Base-by-base conservation (phyloP, 257 asterid species). In the Schizonepeta tenuifolia region DNA sequence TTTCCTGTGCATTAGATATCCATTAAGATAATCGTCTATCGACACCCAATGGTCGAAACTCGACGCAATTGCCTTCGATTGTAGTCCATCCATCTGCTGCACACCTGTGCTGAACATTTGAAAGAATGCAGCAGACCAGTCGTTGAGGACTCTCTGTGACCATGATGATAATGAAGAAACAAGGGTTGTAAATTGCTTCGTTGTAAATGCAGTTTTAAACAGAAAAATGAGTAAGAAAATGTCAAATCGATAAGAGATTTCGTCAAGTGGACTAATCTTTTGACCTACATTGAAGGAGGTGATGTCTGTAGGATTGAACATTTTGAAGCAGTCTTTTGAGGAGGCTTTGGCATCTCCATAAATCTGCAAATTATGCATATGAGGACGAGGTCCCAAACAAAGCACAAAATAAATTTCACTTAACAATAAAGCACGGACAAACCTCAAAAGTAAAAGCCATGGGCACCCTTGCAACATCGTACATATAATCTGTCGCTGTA, bases 361-460 rank as follows among this genome's bases (percentile, higher is more conserved):
- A 47, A 95, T 95, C 99, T 95, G 96, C 79, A 55, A 49, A 63
- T 51, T 7, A 66, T 40, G 76, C 60, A 68, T 47, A 69, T 28
- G 41, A 67, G 22, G 69, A 9, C 0, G 66, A 73, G 51, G 18
- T 24, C 46, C 69, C 74, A 62, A 53, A 17, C 72, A 36, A 21
- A 35, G 60, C 55, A 43, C 7, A 36, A 77, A 73, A 41, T 7
- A 15, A 65, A 26, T 18, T 44, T 11, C 65, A 43, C 66, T 55
- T 69, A 22, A 58, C 53, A 28, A 72, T 41, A 46, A 53, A 28
- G 58, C 66, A 51, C 53, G 36, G 65, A 70, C 84, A 55, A 61
- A 92, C 99, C 98, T 95, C 99, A 12, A 95, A 95, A 54, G 99
- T 95, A 83, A 88, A 95, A 64, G 98, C 93, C 98, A 95, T 90